Evolutionary conservation across 306 rosid genomes (phyloP).

Genomic region (Glycyrrhiza uralensis): DNA sequence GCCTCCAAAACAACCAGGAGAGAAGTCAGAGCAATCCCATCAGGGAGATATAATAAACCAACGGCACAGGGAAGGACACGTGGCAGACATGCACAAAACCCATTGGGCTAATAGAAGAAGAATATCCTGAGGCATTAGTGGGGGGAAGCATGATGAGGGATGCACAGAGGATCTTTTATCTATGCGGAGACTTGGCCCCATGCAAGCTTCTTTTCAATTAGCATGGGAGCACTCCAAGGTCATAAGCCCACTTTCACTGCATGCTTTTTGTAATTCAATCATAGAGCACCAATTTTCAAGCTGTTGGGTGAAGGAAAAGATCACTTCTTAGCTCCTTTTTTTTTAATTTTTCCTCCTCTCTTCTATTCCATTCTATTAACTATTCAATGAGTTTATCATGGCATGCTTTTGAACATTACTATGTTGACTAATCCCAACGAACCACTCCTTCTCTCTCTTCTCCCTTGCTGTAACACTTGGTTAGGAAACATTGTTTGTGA

Average conservation of each 20-base stretch:
- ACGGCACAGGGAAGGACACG: conserved; percentile 60
- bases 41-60: conserved; percentile 35
- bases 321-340: not conserved
- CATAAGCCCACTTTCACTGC: conserved; percentile 46
- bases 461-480: conserved; percentile 29
- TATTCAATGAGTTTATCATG: conserved; percentile 53
- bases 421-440: conserved; percentile 85
- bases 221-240: conserved; percentile 30
- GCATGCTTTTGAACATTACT: conserved; percentile 68
- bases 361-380: conserved; percentile 6
- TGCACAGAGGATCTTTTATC: conserved; percentile 45
- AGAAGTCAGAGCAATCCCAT: conserved; percentile 41
- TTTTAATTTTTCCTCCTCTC: not conserved
- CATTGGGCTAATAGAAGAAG: conserved; percentile 25
- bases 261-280: conserved; percentile 49
- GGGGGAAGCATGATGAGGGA: conserved; percentile 63
- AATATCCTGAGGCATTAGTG: conserved; percentile 46
- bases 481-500: conserved; percentile 37
- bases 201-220: conserved; percentile 30
- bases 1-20: conserved; percentile 62
- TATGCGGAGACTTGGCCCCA: conserved; percentile 28
- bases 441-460: conserved; percentile 37
- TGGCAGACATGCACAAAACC: conserved; percentile 56
- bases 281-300: conserved; percentile 39
- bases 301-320: too few relatives aligned